Evolutionary conservation across 2,329 filamentous ascomycete genomes (phyloP).

Genomic region (Lasiodiplodia hormozganensis): DNA sequence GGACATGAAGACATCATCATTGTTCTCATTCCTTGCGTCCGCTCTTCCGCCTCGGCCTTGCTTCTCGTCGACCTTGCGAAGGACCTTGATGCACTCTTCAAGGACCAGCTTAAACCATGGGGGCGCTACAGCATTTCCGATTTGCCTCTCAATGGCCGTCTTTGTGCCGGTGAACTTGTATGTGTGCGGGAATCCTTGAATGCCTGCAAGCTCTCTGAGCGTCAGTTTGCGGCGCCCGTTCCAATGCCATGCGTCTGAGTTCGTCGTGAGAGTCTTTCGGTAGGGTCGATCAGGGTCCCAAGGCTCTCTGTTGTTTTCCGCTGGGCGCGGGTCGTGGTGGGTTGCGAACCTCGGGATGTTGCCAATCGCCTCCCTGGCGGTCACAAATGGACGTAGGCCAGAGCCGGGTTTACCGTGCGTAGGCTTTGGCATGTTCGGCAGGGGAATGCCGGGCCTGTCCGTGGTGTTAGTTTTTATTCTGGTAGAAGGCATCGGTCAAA

Average conservation of each 20-base stretch:
- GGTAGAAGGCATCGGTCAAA: too few relatives aligned
- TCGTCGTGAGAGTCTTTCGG: not conserved
- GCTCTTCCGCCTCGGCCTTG: not conserved
- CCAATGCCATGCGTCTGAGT: not conserved
- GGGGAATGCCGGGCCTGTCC: not conserved
- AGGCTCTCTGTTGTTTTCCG: not conserved
- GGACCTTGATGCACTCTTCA: not conserved
- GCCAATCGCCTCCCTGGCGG: not conserved
- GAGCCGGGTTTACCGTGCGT: not conserved
- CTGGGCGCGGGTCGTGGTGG: not conserved
- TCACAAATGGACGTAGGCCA: not conserved
- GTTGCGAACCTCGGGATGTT: not conserved
- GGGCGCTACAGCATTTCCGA: slow-evolving; percentile 29
- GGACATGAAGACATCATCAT: not conserved
- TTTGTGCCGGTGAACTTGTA: slow-evolving; percentile 1
- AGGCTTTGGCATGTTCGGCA: not conserved
- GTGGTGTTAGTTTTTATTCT: not conserved
- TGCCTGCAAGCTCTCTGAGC: slow-evolving; percentile 7
- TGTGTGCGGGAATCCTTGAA: slow-evolving; percentile 13
- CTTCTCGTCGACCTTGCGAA: not conserved
- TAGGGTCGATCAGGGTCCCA: not conserved
- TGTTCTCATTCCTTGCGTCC: not conserved
- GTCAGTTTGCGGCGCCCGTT: not conserved
- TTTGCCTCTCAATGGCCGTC: slow-evolving; percentile 1
- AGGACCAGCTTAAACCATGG: not conserved